Evolutionary conservation across 2,329 filamentous ascomycete genomes (phyloP).

Genomic region (Apiospora aurea): DNA sequence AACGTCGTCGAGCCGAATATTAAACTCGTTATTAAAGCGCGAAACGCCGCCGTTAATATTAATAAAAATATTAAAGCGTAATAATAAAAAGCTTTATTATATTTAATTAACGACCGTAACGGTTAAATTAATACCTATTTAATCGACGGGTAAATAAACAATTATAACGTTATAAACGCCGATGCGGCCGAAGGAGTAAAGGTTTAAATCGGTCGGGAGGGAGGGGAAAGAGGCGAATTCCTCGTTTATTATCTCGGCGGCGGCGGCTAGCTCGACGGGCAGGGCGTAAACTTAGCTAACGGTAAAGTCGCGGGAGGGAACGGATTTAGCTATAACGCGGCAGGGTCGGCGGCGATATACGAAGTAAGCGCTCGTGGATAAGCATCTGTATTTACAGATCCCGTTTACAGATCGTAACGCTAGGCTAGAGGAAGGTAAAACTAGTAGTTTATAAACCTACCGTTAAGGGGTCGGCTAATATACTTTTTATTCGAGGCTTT

Average conservation of each 20-base stretch:
- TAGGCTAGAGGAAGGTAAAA: not conserved
- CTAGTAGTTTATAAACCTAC: not conserved
- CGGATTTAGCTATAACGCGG: not conserved
- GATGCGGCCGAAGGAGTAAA: constrained; percentile 35
- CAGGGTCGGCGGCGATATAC: not conserved
- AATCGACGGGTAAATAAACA: constrained; percentile 32
- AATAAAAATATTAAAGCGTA: not conserved
- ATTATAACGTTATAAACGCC: constrained; percentile 32
- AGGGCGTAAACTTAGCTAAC: constrained; percentile 45
- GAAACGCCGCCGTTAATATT: not conserved
- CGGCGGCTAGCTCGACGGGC: constrained; percentile 38
- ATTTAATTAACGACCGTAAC: constrained; percentile 32
- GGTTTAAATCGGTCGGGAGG: constrained; percentile 31
- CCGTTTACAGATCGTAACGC: not conserved
- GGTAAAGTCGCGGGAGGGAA: constrained; percentile 33
- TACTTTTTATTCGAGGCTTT: constrained; percentile 6
- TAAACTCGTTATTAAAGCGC: not conserved
- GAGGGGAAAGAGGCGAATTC: constrained; percentile 31
- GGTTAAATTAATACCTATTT: constrained; percentile 35
- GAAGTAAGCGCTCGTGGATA: not conserved
- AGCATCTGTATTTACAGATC: not conserved
- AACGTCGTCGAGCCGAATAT: not conserved
- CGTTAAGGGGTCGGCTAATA: constrained; percentile 4
- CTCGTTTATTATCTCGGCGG: constrained; percentile 41
- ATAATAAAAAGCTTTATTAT: constrained; percentile 29